Conservation (phyloP, 768 basidiomycete species). For the Suillus placidus region DNA sequence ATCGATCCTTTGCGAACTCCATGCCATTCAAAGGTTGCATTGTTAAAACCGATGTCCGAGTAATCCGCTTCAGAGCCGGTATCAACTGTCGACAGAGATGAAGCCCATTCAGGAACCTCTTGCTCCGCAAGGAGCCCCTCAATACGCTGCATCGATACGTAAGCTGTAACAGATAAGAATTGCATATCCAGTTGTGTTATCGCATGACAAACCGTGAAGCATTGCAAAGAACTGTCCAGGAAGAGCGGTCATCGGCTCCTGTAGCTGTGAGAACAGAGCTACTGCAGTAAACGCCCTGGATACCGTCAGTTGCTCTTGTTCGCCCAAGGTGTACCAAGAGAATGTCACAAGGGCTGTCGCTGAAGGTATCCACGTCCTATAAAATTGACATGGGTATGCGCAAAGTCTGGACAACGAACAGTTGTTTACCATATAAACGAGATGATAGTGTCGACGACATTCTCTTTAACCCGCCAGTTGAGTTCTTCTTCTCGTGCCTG, state of each 20-base stretch:
- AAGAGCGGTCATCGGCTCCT: constrained; percentile 65
- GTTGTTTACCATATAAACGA: constrained; percentile 66
- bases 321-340: constrained; percentile 68
- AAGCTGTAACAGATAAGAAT: constrained; percentile 43
- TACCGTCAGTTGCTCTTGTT: constrained; percentile 66
- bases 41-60: constrained; percentile 50
- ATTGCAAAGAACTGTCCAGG: constrained; percentile 67
- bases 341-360: constrained; percentile 66
- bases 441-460: constrained; percentile 59
- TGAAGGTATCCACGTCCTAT: constrained; percentile 73
- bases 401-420: neutral
- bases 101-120: constrained; percentile 81
- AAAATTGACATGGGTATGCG: constrained; percentile 12
- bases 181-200: neutral
- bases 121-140: constrained; percentile 71
- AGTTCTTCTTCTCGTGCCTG: constrained; percentile 65
- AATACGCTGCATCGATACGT: constrained; percentile 82
- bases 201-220: constrained; percentile 50
- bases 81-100: constrained; percentile 50
- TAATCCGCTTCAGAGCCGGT: constrained; percentile 5
- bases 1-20: constrained; percentile 30
- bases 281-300: constrained; percentile 82
- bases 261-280: constrained; percentile 73
- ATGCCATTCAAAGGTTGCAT: constrained; percentile 64
- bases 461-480: constrained; percentile 65